phyloP scores from a whole-genome alignment of 768 basidiomycete genomes.

The Trametes maxima region DNA sequence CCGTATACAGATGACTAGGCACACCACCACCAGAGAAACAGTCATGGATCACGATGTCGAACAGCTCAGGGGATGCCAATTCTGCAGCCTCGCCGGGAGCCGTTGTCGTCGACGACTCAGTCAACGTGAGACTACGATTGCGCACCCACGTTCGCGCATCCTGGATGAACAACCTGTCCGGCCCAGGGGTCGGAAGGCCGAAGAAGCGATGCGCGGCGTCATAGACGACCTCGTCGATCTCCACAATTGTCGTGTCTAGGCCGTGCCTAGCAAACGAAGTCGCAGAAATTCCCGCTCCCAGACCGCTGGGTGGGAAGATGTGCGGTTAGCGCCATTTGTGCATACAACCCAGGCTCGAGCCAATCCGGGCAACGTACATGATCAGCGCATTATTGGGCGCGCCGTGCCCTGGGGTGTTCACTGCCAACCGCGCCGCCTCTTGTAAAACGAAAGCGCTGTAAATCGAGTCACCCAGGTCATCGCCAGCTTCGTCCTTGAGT shows the following conservation, averaged over 20 bases:
- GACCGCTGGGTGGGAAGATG: slow-evolving; percentile 56
- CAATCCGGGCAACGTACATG: slow-evolving; percentile 53
- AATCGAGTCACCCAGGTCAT: slow-evolving; percentile 71
- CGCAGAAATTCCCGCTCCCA: slow-evolving; percentile 84
- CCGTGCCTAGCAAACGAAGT: slow-evolving; percentile 70
- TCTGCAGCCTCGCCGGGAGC: background rate
- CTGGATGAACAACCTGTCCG: slow-evolving; percentile 65
- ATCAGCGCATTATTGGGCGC: slow-evolving; percentile 56
- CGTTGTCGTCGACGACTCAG: slow-evolving; percentile 29
- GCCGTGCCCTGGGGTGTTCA: slow-evolving; percentile 45
- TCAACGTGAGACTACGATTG: slow-evolving; percentile 39
- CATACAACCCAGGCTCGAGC: background rate
- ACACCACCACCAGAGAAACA: slow-evolving; percentile 95
- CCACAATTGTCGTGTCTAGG: slow-evolving; percentile 80
- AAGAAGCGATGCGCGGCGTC: slow-evolving; percentile 79
- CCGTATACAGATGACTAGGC: slow-evolving; percentile 80
- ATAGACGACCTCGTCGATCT: slow-evolving; percentile 92
- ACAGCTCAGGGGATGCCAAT: slow-evolving; percentile 35
- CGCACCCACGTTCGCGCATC: slow-evolving; percentile 77
- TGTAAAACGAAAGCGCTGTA: slow-evolving; percentile 86
- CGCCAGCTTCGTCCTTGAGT: slow-evolving; percentile 53
- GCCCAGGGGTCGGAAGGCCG: slow-evolving; percentile 66
- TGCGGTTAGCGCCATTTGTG: background rate
- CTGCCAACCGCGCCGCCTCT: slow-evolving; percentile 77
- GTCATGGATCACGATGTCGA: slow-evolving; percentile 83